Evolutionary conservation across 2,329 filamentous ascomycete genomes (phyloP), one percentile per base, ranked within the genome.

Genomic region (Exutisphaerella laricina): DNA sequence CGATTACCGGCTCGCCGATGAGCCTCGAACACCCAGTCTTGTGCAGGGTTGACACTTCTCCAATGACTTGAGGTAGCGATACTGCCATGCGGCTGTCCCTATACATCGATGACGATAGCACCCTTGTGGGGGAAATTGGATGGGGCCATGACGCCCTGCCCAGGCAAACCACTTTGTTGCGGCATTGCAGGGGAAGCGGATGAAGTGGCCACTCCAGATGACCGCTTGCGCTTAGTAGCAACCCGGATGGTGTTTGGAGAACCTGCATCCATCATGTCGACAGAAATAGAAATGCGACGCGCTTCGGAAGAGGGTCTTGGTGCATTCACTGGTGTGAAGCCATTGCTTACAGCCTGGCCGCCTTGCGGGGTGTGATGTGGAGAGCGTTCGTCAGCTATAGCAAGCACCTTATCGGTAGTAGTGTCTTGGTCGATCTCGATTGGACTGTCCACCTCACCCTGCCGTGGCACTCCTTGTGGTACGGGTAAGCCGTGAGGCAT

Each of bases 201-300:
- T 9, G 36, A 21, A 21, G 42, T 35, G 3, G 12, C 16, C 4
- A 30, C 18, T 20, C 16, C 30, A 13, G 42, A 36, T 10, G 29
- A 17, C 10, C 22, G 35, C 26, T 29, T 44, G n/a, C 22, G 35
- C 26, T 29, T 44, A 17, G 20, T 30, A 20, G 43, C 40, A 14
- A 46, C 43, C 17, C 16, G 40, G 32, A 39, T 50, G 9, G 47
- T 44, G 16, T 46, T 43, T 4, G 44, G 41, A 14, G 44, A 45
- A 5, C 33, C 30, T 12, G 32, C 16, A 14, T 35, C 31, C n/a
- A 12, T 20, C 10, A 18, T 29, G 5, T 29, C 22, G 14, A 28
- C 21, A 6, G 41, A 32, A 10, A 29, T 21, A 14, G 41, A 39
- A 29, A n/a, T 34, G 14, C 20, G 20, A n/a, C 28, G 39, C 8